phyloP scores from a whole-genome alignment of 208 protist genomes.

The Acanthamoeba healyi region DNA sequence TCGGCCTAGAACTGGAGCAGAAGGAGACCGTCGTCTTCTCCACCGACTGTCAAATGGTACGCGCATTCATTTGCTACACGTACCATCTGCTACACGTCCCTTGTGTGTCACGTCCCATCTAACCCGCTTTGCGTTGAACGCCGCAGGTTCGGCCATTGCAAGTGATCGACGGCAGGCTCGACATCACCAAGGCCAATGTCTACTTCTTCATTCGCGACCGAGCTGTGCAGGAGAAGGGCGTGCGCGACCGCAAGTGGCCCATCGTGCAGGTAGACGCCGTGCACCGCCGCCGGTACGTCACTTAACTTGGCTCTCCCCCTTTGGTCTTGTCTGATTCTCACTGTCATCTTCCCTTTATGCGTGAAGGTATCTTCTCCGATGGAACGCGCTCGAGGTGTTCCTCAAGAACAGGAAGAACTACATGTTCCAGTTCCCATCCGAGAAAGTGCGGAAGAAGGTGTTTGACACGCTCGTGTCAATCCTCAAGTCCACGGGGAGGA shows the following conservation, averaged over 20 bases:
- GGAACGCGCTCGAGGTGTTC: slow-evolving; percentile 94
- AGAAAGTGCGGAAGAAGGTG: slow-evolving; percentile 55
- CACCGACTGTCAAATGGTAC: slow-evolving; percentile 30
- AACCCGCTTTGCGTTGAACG: too few relatives aligned
- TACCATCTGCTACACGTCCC: too few relatives aligned
- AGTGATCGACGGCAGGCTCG: slow-evolving; percentile 14
- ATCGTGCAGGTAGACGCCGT: background rate
- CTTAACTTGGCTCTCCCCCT: too few relatives aligned
- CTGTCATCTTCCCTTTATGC: too few relatives aligned
- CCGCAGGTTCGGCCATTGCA: slow-evolving; percentile 47
- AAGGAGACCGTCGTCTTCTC: slow-evolving; percentile 22
- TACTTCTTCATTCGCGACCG: slow-evolving; percentile 37
- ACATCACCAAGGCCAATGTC: slow-evolving; percentile 22
- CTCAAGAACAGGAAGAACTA: slow-evolving; percentile 91
- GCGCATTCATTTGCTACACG: too few relatives aligned
- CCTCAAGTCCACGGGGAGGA: slow-evolving; percentile 74
- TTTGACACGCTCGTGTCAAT: slow-evolving; percentile 59
- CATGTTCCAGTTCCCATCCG: slow-evolving; percentile 92
- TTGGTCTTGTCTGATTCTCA: too few relatives aligned
- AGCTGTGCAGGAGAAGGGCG: slow-evolving; percentile 7
- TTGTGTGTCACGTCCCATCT: too few relatives aligned
- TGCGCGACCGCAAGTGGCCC: slow-evolving; percentile 34
- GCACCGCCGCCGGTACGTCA: background rate
- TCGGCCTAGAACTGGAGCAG: background rate
- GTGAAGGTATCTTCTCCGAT: slow-evolving; percentile 94